Evolutionary conservation across 1,284 basidiomycete genomes (phyloP).

Genomic region (Macrocystidia cucumis): DNA sequence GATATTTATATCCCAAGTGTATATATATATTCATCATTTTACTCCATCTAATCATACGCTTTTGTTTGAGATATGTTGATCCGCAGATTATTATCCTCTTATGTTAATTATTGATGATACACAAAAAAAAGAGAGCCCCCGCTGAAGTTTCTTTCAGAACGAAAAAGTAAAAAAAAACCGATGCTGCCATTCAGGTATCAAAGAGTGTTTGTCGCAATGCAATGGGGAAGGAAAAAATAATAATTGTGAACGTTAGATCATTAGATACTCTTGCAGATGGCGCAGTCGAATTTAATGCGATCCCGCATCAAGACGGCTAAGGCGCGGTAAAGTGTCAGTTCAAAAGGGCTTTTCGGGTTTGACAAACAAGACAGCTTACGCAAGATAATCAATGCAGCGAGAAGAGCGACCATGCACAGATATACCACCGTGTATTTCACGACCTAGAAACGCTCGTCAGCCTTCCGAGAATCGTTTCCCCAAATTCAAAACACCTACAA

Average conservation of each 20-base stretch:
- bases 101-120: constrained; percentile 24
- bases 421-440: constrained; percentile 85
- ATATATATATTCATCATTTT: too few species aligned
- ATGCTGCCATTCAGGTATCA: constrained; percentile 14
- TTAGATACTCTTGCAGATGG: constrained; percentile 74
- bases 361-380: constrained; percentile 33
- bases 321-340: constrained; percentile 9
- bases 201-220: constrained; percentile 12
- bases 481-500: constrained; percentile 42
- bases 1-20: too few species aligned
- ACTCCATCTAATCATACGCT: too few species aligned
- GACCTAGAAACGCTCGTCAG: constrained; percentile 32
- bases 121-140: constrained; percentile 16
- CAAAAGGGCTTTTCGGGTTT: not conserved
- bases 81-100: constrained; percentile 15
- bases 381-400: constrained; percentile 77
- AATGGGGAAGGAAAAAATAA: constrained; percentile 17
- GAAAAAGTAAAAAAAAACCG: constrained; percentile 10
- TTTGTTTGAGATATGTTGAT: too few species aligned
- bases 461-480: constrained; percentile 2
- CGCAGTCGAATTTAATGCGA: constrained; percentile 60
- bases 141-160: constrained; percentile 12
- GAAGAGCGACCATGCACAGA: constrained; percentile 66
- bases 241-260: constrained; percentile 27
- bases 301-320: constrained; percentile 66